Base-by-base conservation (phyloP, 139 green algal species). In the Pseudopediastrum boryanum region DNA sequence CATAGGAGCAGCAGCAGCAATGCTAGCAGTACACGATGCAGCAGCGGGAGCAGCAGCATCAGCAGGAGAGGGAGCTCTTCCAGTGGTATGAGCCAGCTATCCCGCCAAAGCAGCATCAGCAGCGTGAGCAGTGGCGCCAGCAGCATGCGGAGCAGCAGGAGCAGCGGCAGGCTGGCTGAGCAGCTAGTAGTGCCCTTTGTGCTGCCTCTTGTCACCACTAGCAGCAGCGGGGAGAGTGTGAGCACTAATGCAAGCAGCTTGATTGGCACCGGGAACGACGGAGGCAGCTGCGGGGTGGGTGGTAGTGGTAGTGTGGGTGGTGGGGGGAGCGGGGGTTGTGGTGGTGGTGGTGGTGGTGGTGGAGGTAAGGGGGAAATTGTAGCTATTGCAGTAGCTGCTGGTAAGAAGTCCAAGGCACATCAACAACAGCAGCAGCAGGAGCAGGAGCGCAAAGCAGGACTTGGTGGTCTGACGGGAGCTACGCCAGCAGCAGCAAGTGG, bases 1-100 rank as follows among this genome's bases (percentile, higher is more conserved):
- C 33, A 16, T 16, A 16, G 19, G 48, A 58, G 48, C 48, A 41
- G 10, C 54, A 41, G 27, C 39, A 50, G 59, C 23, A 33, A 44
- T 35, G 64, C 39, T 35, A 64, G 64, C 64, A 35, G 39, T 9
- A 21, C n/a, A n/a, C 21, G n/a, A 36, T 25, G 23, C 38, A 58
- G 71, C 71, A 3, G 23, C n/a, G 41, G 41, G 59, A 80, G 59
- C 43, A 72, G 56, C 54, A 69, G 35, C 50, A 68, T 38, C 39
- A 31, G n/a, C 52, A 78, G 42, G 33, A 38, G 29, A 25, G 5
- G 10, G 8, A 25, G 54, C n/a, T 25, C 54, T 25, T 25, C 54
- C 8, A 27, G 8, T 8, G 54, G 8, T 25, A 27, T 27, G 7
- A 9, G 54, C 54, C 7, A 27, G n/a, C 10, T 19, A 19, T 16